Evolutionary conservation across 768 basidiomycete genomes (phyloP).

Genomic region (Kwoniella heveanensis): DNA sequence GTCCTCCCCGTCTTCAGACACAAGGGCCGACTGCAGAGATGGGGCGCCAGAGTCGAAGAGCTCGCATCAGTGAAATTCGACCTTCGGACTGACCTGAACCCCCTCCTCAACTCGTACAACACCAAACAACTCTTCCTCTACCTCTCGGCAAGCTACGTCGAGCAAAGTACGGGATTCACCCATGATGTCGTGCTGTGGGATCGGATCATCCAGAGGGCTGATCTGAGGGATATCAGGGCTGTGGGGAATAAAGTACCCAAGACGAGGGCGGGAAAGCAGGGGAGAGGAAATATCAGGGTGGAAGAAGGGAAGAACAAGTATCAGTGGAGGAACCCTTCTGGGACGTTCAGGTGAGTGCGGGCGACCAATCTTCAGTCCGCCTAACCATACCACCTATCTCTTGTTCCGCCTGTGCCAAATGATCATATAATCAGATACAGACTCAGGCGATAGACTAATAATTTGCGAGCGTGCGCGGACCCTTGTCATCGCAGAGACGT

Average conservation of each 20-base stretch:
- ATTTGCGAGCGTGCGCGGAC: too few species aligned
- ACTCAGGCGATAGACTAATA: too few species aligned
- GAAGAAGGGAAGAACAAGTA: constrained; percentile 51
- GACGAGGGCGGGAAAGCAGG: constrained; percentile 30
- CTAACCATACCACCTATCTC: too few species aligned
- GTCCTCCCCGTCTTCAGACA: constrained; percentile 25
- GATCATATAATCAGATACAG: too few species aligned
- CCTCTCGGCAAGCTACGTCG: constrained; percentile 41
- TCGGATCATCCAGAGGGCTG: constrained; percentile 38
- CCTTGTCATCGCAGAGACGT: too few species aligned
- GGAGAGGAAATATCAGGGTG: constrained; percentile 47
- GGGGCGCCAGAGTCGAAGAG: constrained; percentile 47
- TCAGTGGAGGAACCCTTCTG: constrained; percentile 45
- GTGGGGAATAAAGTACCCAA: constrained; percentile 41
- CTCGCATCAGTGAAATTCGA: constrained; percentile 48
- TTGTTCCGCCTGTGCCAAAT: too few species aligned
- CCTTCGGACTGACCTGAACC: constrained; percentile 44
- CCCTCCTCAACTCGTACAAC: constrained; percentile 49
- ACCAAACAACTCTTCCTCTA: constrained; percentile 52
- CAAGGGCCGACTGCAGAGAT: constrained; percentile 42
- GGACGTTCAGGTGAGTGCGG: constrained; percentile 50
- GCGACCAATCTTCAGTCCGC: too few species aligned
- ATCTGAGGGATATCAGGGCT: constrained; percentile 44
- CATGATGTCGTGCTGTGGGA: constrained; percentile 52
- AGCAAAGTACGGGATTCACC: constrained; percentile 12